Evolutionary conservation across 2,329 filamentous ascomycete species (phyloP).

Genomic region (Tolypocladium album): DNA sequence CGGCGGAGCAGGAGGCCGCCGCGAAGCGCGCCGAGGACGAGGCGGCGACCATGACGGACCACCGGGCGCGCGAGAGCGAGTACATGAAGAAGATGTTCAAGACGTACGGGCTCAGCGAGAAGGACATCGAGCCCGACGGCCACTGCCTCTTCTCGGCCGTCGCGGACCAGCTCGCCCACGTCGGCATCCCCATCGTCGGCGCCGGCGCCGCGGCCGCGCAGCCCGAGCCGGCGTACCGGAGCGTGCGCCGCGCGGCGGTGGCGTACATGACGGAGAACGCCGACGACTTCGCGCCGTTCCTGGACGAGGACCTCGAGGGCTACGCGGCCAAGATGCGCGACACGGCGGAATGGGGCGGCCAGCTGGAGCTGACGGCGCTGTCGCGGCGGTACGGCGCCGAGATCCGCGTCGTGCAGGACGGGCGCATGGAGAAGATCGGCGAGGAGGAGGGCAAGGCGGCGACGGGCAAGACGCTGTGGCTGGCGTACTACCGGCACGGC

Average conservation of each 20-base stretch:
- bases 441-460: constrained; percentile 28
- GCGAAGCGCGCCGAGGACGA: constrained; percentile 61
- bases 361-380: constrained; percentile 79
- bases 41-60: constrained; percentile 63
- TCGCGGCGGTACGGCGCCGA: constrained; percentile 69
- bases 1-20: constrained; percentile 69
- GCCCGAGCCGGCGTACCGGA: constrained; percentile 45
- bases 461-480: constrained; percentile 56
- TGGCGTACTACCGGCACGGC: constrained; percentile 90
- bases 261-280: constrained; percentile 63
- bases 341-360: constrained; percentile 92
- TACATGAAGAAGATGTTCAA: constrained; percentile 60
- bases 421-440: constrained; percentile 64
- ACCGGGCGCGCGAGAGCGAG: constrained; percentile 57
- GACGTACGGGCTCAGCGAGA: constrained; percentile 55
- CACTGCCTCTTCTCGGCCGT: constrained; percentile 92
- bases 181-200: constrained; percentile 22
- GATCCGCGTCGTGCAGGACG: constrained; percentile 80
- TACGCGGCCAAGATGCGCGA: constrained; percentile 71
- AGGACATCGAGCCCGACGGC: constrained; percentile 78
- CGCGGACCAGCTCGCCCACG: constrained; percentile 64
- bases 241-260: constrained; percentile 61
- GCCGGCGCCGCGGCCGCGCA: background rate
- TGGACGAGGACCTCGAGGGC: constrained; percentile 65
- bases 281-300: constrained; percentile 77